Conservation (phyloP, 1,139 yeast species). For the Blastobotrys capitulatus region DNA sequence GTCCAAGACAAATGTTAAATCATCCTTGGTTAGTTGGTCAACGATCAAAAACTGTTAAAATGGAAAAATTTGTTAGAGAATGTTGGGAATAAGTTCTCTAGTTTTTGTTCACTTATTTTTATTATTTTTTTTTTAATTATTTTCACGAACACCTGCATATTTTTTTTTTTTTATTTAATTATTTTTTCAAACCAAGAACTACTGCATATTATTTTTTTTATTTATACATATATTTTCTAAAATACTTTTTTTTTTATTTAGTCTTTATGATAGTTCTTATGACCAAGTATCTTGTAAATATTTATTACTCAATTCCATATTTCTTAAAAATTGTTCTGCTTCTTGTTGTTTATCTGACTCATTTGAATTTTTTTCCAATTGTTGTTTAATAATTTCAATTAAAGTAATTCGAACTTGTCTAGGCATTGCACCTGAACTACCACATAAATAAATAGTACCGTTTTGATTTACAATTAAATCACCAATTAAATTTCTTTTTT, state of each 20-base stretch:
- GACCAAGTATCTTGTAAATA: conserved; percentile 94
- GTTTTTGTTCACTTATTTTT: neutral
- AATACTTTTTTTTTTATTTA: neutral
- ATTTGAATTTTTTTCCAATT: conserved; percentile 23
- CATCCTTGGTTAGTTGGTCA: conserved; percentile 92
- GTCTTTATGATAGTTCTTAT: conserved; percentile 4
- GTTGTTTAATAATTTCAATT: conserved; percentile 49
- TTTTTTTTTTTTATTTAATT: neutral
- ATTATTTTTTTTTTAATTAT: conserved; percentile 4
- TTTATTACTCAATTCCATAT: conserved; percentile 61
- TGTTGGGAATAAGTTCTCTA: conserved; percentile 53
- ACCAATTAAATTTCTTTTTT: conserved; percentile 43
- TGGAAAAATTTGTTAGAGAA: conserved; percentile 78
- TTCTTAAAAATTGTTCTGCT: conserved; percentile 47
- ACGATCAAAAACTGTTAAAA: conserved; percentile 61
- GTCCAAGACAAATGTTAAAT: conserved; percentile 84
- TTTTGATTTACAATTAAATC: conserved; percentile 48
- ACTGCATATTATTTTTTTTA: neutral
- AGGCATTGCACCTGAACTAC: conserved; percentile 95
- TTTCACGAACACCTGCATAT: neutral
- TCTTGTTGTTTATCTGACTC: conserved; percentile 18
- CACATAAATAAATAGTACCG: conserved; percentile 74
- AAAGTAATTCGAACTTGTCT: conserved; percentile 77
- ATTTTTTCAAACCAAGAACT: neutral
- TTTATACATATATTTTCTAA: neutral